Conservation (phyloP, 148 eudicot species). For the Vaccinium corymbosum region DNA sequence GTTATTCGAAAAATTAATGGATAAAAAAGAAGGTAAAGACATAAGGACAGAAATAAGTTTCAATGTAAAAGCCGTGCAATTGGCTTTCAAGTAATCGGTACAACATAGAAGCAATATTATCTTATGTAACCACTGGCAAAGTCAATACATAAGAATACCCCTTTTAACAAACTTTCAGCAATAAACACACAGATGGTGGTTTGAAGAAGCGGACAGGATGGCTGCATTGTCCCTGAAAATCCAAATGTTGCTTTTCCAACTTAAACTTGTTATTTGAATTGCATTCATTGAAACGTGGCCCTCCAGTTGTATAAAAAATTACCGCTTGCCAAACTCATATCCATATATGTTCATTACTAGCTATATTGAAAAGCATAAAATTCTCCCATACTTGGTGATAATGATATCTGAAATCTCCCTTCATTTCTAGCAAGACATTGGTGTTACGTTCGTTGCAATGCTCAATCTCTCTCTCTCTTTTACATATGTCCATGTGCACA, state of each 20-base stretch:
- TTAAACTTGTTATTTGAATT: background rate
- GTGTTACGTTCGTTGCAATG: background rate
- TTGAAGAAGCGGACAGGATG: background rate
- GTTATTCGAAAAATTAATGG: background rate
- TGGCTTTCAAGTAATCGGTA: background rate
- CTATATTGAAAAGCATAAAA: background rate
- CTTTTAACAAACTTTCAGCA: background rate
- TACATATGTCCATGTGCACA: background rate
- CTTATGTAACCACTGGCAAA: background rate
- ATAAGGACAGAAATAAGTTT: background rate
- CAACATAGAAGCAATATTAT: background rate
- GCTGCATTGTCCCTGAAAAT: background rate
- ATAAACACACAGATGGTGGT: background rate
- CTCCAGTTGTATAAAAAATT: background rate
- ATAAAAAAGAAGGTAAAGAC: background rate
- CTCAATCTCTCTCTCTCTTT: background rate
- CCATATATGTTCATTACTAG: background rate
- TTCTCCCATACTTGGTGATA: background rate
- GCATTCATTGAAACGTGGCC: background rate
- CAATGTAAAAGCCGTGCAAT: background rate
- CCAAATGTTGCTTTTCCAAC: background rate
- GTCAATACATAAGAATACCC: background rate
- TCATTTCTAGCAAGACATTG: background rate
- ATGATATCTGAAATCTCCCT: conserved; percentile 5
- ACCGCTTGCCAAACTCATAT: background rate